A percentile compares a stretch with the other conserved stretches of the same genome.
Evolutionary conservation across 164 flowering plant species (phyloP).

Genomic region (Magnolia changhungtana): DNA sequence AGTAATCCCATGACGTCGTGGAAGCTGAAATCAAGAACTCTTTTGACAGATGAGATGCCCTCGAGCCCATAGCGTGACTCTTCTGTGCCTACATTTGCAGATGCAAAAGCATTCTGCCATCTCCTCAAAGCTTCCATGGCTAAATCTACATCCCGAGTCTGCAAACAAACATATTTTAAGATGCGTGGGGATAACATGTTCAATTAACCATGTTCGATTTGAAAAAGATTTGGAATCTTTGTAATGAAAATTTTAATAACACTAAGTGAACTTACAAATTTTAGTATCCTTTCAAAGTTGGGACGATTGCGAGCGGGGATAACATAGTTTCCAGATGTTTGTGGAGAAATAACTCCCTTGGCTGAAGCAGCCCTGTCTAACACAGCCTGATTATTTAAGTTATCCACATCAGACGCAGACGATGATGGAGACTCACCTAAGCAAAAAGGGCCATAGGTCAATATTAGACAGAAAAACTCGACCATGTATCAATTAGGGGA

Average conservation of each 20-base stretch:
- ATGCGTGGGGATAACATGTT: too few relatives aligned
- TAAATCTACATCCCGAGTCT: constrained; percentile 56
- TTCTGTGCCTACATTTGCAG: constrained; percentile 37
- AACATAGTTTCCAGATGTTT: constrained; percentile 46
- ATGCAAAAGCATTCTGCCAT: constrained; percentile 52
- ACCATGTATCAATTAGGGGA: background rate
- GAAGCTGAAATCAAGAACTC: constrained; percentile 74
- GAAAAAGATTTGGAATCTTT: too few relatives aligned
- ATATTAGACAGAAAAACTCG: background rate
- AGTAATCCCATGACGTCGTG: constrained; percentile 65
- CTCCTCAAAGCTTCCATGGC: constrained; percentile 84
- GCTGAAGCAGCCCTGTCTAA: constrained; percentile 40
- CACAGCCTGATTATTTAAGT: constrained; percentile 41
- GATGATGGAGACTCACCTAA: constrained; percentile 93
- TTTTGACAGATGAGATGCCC: constrained; percentile 40
- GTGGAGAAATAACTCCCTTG: constrained; percentile 41
- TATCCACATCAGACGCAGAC: constrained; percentile 88
- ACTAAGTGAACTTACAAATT: constrained; percentile 57
- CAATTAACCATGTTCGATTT: too few relatives aligned
- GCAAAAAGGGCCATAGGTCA: constrained; percentile 2
- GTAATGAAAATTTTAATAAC: too few relatives aligned
- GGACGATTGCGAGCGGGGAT: constrained; percentile 51
- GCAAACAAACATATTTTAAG: constrained; percentile 22
- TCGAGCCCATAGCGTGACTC: constrained; percentile 36
- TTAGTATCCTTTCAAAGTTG: constrained; percentile 52